Evolutionary conservation across 345 rosid genomes (phyloP), one percentile per base, ranked within the genome.

Genomic region (Ceriops decandra): DNA sequence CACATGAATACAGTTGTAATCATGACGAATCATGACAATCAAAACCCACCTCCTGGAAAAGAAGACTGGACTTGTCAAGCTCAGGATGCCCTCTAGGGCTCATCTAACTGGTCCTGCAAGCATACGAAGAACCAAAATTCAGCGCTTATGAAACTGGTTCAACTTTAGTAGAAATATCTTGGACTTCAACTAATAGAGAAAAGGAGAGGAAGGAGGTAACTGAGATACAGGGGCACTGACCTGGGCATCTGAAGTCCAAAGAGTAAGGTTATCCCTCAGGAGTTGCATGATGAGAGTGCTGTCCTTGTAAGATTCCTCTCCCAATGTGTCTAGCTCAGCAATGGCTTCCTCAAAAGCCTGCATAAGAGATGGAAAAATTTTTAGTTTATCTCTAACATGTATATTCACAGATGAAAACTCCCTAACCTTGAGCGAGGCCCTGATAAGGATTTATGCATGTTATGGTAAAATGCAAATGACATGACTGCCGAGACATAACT

Each of bases 261-360:
- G 96, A 72, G 98, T 92, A 69, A 92, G 89, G 82, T 92, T 92
- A 71, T 92, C 98, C 83, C 98, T 81, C 11, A 92, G 84, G 76
- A 92, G 85, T 82, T 92, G 98, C 96, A 92, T 90, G 49, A 92
- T 92, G 77, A 92, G 95, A 71, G 98, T 92, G 88, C 98, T 92
- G 82, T 92, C 98, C 86, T 90, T 92, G 92, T 92, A 92, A n/a
- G 96, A 92, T 69, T 92, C 98, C 70, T 90, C 98, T 64, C 98
- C 95, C 75, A 90, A 70, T 6, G 98, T 88, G 80, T 92, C 95
- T 69, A 92, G 83, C 80, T 92, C 98, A 66, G 96, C 98, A 74
- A 92, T 92, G 24, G 98, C 98, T 81, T 92, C 98, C 79, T 92
- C 98, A 66, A 92, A 92, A 57, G 96, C 96, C 98, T 92, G 60